phyloP scores from a whole-genome alignment of 306 rosid species.

The Trifolium fragiferum region DNA sequence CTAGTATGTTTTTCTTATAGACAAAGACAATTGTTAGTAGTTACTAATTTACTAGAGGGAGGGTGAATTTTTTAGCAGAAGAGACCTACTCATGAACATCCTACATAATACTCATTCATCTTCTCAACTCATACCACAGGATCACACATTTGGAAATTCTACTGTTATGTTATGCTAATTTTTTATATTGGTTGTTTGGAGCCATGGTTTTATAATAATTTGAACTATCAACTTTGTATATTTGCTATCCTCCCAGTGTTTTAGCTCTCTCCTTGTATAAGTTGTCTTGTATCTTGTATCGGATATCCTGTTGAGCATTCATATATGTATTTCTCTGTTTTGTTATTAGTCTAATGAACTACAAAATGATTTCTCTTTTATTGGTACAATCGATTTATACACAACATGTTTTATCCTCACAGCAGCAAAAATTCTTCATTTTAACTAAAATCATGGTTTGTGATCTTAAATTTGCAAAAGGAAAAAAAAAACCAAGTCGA shows the following conservation, averaged over 20 bases:
- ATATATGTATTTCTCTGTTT: neutral
- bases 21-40: neutral
- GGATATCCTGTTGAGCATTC: neutral
- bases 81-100: neutral
- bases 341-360: neutral
- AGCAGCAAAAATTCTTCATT: neutral
- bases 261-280: neutral
- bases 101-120: too few relatives aligned
- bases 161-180: neutral
- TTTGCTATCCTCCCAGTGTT: neutral
- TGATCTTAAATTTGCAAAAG: neutral
- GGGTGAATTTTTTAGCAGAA: neutral
- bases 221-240: neutral
- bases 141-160: too few relatives aligned
- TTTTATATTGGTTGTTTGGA: neutral
- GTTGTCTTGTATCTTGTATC: neutral
- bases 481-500: neutral
- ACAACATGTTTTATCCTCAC: neutral
- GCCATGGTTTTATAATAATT: neutral
- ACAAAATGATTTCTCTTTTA: neutral
- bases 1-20: neutral
- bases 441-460: neutral
- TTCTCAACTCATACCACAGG: too few relatives aligned
- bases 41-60: neutral
- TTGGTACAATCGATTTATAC: neutral